Evolutionary conservation across 2,329 filamentous ascomycete genomes (phyloP).

Genomic region (Graphilbum sp.): DNA sequence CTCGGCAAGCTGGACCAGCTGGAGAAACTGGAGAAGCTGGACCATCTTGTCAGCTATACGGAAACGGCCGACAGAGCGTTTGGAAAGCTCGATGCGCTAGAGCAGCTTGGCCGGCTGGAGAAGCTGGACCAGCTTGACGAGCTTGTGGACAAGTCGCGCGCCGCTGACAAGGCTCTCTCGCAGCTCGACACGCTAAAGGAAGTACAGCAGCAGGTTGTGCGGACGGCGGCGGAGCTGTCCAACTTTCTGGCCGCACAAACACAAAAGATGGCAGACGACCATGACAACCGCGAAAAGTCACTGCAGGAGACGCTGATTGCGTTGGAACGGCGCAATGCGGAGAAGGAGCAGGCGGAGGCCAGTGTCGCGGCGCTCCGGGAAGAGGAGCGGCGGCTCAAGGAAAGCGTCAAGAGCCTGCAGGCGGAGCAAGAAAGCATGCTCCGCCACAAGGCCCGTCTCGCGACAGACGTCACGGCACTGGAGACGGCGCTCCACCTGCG

Average conservation of each 20-base stretch:
- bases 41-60: slow-evolving; percentile 27
- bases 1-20: slow-evolving; percentile 8
- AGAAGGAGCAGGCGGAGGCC: slow-evolving; percentile 45
- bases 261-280: slow-evolving; percentile 56
- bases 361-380: slow-evolving; percentile 29
- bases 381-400: slow-evolving; percentile 36
- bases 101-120: slow-evolving; percentile 38
- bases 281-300: slow-evolving; percentile 62
- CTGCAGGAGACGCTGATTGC: slow-evolving; percentile 65
- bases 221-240: slow-evolving; percentile 69
- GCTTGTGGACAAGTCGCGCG: slow-evolving; percentile 44
- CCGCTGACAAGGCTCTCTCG: slow-evolving; percentile 50
- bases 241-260: slow-evolving; percentile 67
- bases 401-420: slow-evolving; percentile 42
- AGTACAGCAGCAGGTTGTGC: slow-evolving; percentile 74
- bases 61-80: slow-evolving; percentile 27
- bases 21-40: slow-evolving; percentile 34
- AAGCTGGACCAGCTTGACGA: slow-evolving; percentile 42
- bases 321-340: slow-evolving; percentile 58
- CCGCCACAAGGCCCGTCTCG: slow-evolving; percentile 62
- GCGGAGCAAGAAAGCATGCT: slow-evolving; percentile 60
- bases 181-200: slow-evolving; percentile 74
- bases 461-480: slow-evolving; percentile 75
- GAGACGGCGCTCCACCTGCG: slow-evolving; percentile 81
- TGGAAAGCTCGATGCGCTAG: neutral